These are phyloP conservation scores for Flaveria floridana DNA, from an alignment of 140 eudicot genomes.

Conservation along the genomic window DNA sequence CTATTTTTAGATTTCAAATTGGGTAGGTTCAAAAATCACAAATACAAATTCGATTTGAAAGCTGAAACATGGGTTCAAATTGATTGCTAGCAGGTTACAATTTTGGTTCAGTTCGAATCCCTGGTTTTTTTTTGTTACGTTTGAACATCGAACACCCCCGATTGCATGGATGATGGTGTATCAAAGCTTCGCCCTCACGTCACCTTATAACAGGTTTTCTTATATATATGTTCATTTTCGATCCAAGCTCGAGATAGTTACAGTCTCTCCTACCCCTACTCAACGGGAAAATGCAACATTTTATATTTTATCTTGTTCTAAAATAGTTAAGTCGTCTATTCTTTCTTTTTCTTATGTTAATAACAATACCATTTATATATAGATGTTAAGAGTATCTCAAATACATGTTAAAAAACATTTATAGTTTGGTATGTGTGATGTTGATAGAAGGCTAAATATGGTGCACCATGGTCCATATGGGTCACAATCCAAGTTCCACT, in stretches of 20 bases:
- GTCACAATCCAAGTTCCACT: constrained; percentile 40
- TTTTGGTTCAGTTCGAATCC: background rate
- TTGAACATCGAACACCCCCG: background rate
- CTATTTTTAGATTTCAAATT: too few species aligned
- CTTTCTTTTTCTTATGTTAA: background rate
- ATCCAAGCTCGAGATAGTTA: background rate
- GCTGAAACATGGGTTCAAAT: background rate
- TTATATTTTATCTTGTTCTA: background rate
- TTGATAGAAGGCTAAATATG: constrained; percentile 32
- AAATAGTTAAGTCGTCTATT: background rate
- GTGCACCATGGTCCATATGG: constrained; percentile 34
- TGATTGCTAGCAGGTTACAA: background rate
- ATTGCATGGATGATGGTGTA: background rate
- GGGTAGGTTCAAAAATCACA: background rate
- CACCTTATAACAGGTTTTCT: background rate
- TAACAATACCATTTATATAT: background rate
- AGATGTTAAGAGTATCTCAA: background rate
- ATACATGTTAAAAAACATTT: background rate
- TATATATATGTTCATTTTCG: background rate
- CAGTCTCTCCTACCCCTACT: background rate
- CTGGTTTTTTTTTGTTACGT: background rate
- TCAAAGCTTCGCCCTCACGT: background rate
- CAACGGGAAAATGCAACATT: background rate
- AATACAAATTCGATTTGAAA: background rate
- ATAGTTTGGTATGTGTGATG: constrained; percentile 6